Evolutionary conservation across 345 rosid genomes (phyloP).

Genomic region (Gossypium arboreum): DNA sequence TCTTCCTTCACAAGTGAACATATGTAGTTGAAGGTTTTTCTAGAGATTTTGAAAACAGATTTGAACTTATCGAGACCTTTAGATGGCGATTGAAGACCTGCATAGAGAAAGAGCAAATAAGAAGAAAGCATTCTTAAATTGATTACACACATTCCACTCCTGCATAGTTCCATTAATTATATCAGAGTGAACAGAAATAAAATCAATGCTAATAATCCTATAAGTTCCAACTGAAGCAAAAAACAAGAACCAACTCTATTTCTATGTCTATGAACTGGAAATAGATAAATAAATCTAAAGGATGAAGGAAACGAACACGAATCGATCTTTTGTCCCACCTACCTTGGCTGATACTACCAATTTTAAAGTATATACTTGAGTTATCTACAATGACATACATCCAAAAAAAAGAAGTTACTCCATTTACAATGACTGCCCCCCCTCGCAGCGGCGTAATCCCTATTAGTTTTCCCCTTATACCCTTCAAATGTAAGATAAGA

Average conservation of each 20-base stretch:
- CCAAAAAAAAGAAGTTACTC: too few species aligned
- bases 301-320: too few species aligned
- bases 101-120: conserved; percentile 7
- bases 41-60: conserved; percentile 41
- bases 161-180: background rate
- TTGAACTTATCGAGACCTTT: conserved; percentile 39
- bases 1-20: conserved; percentile 57
- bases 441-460: background rate
- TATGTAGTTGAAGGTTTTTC: conserved; percentile 49
- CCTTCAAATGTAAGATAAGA: background rate
- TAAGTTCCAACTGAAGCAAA: background rate
- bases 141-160: background rate
- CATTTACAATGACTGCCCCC: background rate
- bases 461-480: background rate
- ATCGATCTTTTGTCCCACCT: too few species aligned
- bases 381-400: background rate
- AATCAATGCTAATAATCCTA: background rate
- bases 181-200: background rate
- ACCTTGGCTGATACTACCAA: background rate
- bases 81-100: conserved; percentile 41
- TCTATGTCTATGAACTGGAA: background rate
- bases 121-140: background rate
- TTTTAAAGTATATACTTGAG: background rate
- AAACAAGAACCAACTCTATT: background rate
- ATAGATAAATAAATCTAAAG: too few species aligned